A percentile compares a stretch with the other conserved stretches of the same genome.
Conservation (phyloP, 305 asterid genomes). For the Fraxinus albicans region DNA sequence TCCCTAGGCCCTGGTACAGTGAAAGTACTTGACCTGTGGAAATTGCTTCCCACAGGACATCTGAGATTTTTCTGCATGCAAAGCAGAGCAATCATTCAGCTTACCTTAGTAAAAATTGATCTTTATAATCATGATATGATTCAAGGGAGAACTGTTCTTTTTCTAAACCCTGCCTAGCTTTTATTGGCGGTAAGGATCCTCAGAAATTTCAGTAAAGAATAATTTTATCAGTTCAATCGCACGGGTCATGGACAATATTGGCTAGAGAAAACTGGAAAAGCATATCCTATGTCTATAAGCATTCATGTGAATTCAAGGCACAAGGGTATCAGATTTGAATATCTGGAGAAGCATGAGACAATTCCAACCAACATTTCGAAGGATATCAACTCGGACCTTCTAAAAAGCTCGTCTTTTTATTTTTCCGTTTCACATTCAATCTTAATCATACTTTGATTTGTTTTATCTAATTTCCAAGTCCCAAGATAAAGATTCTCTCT, state of each 20-base stretch:
- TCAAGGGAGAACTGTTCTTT: background rate
- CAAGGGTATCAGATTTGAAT: background rate
- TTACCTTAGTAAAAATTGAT: background rate
- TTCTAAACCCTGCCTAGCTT: background rate
- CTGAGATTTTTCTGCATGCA: constrained; percentile 66
- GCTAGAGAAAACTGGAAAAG: background rate
- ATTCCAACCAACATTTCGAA: background rate
- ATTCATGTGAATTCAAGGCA: background rate
- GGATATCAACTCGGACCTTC: background rate
- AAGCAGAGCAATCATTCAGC: constrained; percentile 16
- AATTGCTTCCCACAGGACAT: constrained; percentile 91
- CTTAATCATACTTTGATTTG: background rate
- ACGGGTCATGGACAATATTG: background rate
- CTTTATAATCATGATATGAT: background rate
- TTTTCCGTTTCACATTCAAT: background rate
- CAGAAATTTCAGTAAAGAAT: background rate
- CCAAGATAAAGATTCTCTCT: background rate
- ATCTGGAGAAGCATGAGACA: background rate
- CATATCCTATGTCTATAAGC: background rate
- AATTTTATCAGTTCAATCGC: background rate
- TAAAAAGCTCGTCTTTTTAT: background rate
- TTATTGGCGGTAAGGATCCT: background rate
- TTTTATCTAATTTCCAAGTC: background rate
- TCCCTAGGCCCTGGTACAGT: constrained; percentile 89
- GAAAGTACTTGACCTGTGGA: constrained; percentile 63